Percentiles rank a stretch among this genome's conserved stretches.
These are phyloP conservation scores for Solanum rostratum DNA, from an alignment of 257 asterid species.

Conservation along the genomic window DNA sequence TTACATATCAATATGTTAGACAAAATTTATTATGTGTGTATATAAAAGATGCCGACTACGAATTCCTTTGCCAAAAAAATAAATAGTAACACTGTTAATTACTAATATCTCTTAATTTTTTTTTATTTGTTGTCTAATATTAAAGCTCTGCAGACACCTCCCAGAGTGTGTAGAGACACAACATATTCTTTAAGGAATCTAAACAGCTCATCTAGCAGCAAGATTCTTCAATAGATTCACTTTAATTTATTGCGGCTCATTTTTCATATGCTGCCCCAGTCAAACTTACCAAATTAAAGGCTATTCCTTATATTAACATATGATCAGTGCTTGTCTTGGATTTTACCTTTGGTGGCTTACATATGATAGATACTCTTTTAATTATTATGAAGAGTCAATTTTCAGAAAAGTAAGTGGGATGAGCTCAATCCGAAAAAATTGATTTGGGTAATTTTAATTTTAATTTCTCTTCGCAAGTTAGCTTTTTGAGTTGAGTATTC, in stretches of 20 bases:
- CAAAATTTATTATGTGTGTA: too few relatives aligned
- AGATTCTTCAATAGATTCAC: constrained; percentile 31
- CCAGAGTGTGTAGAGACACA: not conserved
- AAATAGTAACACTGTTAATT: not conserved
- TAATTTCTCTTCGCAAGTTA: too few relatives aligned
- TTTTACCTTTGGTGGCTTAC: not conserved
- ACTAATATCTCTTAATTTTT: not conserved
- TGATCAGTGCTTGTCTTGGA: not conserved
- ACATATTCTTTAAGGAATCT: constrained; percentile 20
- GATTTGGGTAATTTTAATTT: too few relatives aligned
- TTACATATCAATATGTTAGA: too few relatives aligned
- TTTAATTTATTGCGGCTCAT: constrained; percentile 23
- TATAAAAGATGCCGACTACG: too few relatives aligned
- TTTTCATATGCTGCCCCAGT: not conserved
- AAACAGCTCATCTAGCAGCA: not conserved
- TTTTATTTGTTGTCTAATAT: not conserved
- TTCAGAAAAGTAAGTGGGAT: not conserved
- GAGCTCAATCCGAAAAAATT: not conserved
- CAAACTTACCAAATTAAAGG: not conserved
- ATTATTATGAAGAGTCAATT: not conserved
- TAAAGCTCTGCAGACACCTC: not conserved
- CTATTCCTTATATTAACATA: not conserved
- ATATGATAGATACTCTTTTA: not conserved
- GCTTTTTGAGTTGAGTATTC: too few relatives aligned
- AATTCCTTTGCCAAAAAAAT: not conserved